Evolutionary conservation across 2,329 filamentous ascomycete species (phyloP), one percentile per base, ranked within the genome.

Genomic region (Ramularia endophylla): DNA sequence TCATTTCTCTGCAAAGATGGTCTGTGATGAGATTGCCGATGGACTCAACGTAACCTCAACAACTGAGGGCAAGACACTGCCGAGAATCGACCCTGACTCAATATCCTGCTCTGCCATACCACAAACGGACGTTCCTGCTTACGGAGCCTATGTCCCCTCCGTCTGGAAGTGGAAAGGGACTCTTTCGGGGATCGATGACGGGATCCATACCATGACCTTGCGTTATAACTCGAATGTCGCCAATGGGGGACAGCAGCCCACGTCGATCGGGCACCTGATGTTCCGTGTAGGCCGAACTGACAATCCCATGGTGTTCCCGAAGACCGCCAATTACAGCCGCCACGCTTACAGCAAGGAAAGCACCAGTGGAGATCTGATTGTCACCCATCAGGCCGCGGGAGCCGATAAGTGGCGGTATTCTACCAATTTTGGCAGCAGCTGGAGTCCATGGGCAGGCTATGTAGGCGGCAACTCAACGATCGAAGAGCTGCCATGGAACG

Each of bases 381-480:
- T 39, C n/a, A 62, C 67, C 8, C 78, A 80, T 48, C 66, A 68
- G 39, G 78, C 78, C 3, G 62, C 74, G 6, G 78, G 78, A 13
- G 78, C 78, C 7, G 71, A 77, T 51, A 68, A 70, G 46, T 81
- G 71, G 59, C 73, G 77, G 7, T 81, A 80, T 52, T 76, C 74
- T 13, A 71, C 71, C 8, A 77, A 76, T 46, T 81, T 72, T 70
- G 76, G 72, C 8, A 73, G 69, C 2, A 65, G 65, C 0, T 82
- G 73, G 63, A 77, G 71, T 36, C 53, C 71, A 2, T 81, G 78
- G 78, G 54, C 63, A 12, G 57, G 66, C 4, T 81, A 80, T 52
- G 53, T 51, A 13, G 70, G 73, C 25, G 67, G 65, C 2, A 72
- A 73, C 33, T 62, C 63, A 8, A 68, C 64, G 7, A 60, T 78